phyloP scores from a whole-genome alignment of 2,329 filamentous ascomycete genomes.

The Zasmidium angulare region DNA sequence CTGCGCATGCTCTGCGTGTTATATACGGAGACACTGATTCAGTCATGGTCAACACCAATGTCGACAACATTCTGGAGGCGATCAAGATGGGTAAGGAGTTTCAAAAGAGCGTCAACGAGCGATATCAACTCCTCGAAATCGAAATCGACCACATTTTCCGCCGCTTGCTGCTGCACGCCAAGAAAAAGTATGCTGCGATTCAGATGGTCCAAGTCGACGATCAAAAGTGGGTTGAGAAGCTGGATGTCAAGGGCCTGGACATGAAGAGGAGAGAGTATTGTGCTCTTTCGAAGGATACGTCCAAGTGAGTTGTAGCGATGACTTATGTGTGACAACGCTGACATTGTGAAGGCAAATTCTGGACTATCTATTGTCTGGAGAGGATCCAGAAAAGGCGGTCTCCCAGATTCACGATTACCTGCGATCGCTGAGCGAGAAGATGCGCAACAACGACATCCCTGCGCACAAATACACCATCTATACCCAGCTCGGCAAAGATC shows the following conservation, averaged over 20 bases:
- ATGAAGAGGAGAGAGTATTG: conserved; percentile 99
- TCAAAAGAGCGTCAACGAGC: conserved; percentile 91
- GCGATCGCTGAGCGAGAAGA: conserved; percentile 76
- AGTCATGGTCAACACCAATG: conserved; percentile 99
- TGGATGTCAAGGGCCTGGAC: conserved; percentile 97
- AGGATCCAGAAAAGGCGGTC: conserved; percentile 84
- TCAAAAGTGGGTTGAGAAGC: conserved; percentile 87
- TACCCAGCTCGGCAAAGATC: conserved; percentile 93
- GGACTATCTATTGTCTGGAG: conserved; percentile 91
- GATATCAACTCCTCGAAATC: conserved; percentile 89
- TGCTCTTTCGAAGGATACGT: conserved; percentile 90
- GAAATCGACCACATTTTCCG: conserved; percentile 98
- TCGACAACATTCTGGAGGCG: conserved; percentile 87
- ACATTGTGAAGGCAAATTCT: conserved; percentile 63
- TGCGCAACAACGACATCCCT: conserved; percentile 76
- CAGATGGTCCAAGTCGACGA: conserved; percentile 81
- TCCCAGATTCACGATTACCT: conserved; percentile 92
- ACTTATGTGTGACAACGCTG: conserved; percentile 6
- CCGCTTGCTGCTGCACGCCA: conserved; percentile 87
- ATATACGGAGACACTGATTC: conserved; percentile 99
- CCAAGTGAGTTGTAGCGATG: conserved; percentile 48
- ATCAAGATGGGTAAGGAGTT: conserved; percentile 91
- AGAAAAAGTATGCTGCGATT: conserved; percentile 99
- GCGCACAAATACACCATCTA: conserved; percentile 93
- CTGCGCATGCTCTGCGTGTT: conserved; percentile 77